phyloP scores from a whole-genome alignment of 139 green algal species.

The Chlamydomonas sphaeroides region DNA sequence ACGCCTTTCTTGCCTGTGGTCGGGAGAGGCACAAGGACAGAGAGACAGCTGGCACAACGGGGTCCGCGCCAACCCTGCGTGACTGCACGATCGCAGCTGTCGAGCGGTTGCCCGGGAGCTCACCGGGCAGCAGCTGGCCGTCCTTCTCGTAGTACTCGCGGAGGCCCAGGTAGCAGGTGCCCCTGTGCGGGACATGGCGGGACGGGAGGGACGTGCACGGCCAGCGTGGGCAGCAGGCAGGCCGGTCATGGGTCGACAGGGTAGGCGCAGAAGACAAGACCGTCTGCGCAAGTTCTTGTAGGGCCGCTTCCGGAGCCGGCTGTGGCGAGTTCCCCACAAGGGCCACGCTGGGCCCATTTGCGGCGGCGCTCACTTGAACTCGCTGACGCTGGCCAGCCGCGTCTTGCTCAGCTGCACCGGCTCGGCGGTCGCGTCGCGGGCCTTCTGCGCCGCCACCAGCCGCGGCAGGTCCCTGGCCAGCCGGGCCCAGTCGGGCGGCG shows the following conservation, averaged over 20 bases:
- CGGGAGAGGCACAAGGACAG: too few relatives aligned
- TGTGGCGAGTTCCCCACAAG: not conserved
- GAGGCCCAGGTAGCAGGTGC: conserved; percentile 53
- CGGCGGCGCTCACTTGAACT: conserved; percentile 37
- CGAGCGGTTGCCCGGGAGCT: too few relatives aligned
- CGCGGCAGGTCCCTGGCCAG: conserved; percentile 42
- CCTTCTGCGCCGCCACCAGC: conserved; percentile 47
- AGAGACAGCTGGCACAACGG: too few relatives aligned
- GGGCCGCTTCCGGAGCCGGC: too few relatives aligned
- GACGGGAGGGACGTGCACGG: too few relatives aligned
- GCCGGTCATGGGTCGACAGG: too few relatives aligned
- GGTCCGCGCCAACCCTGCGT: too few relatives aligned
- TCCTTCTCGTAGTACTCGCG: conserved; percentile 74
- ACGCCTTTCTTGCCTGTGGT: too few relatives aligned
- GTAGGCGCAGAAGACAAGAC: too few relatives aligned
- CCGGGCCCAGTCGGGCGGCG: conserved; percentile 57
- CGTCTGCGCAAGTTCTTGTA: too few relatives aligned
- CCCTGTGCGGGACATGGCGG: conserved; percentile 36
- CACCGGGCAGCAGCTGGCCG: conserved; percentile 61
- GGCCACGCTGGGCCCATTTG: not conserved
- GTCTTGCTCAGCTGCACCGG: not conserved
- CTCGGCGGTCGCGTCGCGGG: not conserved
- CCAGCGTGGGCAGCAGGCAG: too few relatives aligned
- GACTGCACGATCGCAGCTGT: too few relatives aligned
- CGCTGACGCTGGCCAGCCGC: not conserved